Base-by-base conservation (phyloP, 345 rosid genomes). In the Orychophragmus violaceus region DNA sequence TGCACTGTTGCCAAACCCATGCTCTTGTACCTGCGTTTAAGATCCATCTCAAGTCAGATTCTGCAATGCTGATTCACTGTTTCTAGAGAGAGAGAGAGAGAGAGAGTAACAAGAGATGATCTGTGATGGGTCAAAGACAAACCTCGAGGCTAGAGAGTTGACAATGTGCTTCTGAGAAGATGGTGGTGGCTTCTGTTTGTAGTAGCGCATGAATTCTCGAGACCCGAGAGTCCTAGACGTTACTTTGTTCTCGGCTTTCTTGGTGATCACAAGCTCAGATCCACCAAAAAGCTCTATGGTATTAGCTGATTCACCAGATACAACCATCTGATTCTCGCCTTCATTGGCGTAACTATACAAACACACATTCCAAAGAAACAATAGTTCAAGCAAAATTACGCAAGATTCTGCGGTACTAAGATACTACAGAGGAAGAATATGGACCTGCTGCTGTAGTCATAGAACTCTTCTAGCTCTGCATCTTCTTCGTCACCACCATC, bases 151-250 rank as follows among this genome's bases (percentile, higher is more conserved):
- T 55, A 93, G 51, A 23, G 94, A 82, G 54, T 84, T 86, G 35
- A 85, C 72, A 3, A 87, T 78, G 59, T 89, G 82, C 16, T 22
- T 71, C 33, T 76, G 80, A 1, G 88, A 83, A 36, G 97, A 79
- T 17, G 98, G 97, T 1, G 88, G 91, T n/a, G 97, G 97, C 76
- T 87, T 88, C 70, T 94, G 99, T 57, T 82, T 87, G 67, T 94
- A 94, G 62, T 87, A 94, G 8, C 93, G 91, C 81, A 90, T 61
- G 76, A 76, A 90, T 57, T 90, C 97, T 0, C 97, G 85, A 58
- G 95, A 94, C 36, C 99, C 99, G n/a, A 94, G 83, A 14, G 96
- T 80, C 80, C 72, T 90, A 39, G 84, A 76, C 5, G 75, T 66
- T 51, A 76, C 69, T 75, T 82, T 79, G 54, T 60, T 62, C 11